A percentile compares a stretch with the other conserved stretches of the same genome.
These are phyloP conservation scores for Musa schizocarpa DNA, from an alignment of 176 grass and related monocot genomes.

Conservation along the genomic window DNA sequence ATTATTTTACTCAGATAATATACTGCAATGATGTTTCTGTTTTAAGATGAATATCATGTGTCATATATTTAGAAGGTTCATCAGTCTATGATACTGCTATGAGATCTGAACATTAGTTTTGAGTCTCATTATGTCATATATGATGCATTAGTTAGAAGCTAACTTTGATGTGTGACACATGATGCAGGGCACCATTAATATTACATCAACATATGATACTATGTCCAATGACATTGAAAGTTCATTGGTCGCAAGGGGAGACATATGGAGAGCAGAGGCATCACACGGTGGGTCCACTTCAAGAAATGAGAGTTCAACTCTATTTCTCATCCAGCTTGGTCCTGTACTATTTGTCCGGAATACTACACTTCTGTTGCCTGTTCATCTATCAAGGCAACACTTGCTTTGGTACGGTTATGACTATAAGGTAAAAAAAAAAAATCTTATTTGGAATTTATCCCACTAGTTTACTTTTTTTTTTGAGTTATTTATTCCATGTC, in stretches of 20 bases:
- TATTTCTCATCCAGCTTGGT: slow-evolving; percentile 59
- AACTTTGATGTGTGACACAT: neutral
- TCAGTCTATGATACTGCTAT: neutral
- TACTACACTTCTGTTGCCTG: slow-evolving; percentile 46
- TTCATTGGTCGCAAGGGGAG: slow-evolving; percentile 51
- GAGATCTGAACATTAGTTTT: neutral
- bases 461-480: too few species aligned
- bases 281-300: slow-evolving; percentile 26
- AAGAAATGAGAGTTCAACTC: slow-evolving; percentile 5
- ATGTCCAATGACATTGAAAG: slow-evolving; percentile 52
- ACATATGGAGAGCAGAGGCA: slow-evolving; percentile 53
- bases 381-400: slow-evolving; percentile 62
- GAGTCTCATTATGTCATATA: neutral
- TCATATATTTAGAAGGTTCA: too few species aligned
- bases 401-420: slow-evolving; percentile 73
- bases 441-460: too few species aligned
- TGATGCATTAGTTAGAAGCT: neutral
- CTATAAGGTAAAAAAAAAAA: slow-evolving; percentile 2
- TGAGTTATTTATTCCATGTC: too few species aligned
- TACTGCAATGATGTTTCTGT: too few species aligned
- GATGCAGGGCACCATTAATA: slow-evolving; percentile 41
- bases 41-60: too few species aligned
- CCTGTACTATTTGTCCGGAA: slow-evolving; percentile 57
- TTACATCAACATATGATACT: slow-evolving; percentile 47
- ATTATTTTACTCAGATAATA: too few species aligned